Conservation (phyloP, 352 stramenopile genomes). For the Phytopythium cucurbitacearum region DNA sequence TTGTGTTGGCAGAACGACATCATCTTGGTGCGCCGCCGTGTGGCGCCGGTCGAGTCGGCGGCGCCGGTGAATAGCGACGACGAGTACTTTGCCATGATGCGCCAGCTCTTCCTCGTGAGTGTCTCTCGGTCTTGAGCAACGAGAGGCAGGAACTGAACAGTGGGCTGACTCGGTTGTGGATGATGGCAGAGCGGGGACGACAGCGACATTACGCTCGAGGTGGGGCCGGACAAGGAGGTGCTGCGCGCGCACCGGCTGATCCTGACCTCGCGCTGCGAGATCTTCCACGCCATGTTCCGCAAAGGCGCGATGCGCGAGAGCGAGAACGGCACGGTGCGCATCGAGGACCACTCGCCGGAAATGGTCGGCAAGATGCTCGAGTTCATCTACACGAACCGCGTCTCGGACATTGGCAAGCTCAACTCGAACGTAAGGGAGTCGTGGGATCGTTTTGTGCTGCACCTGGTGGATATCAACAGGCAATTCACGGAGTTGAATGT, state of each 20-base stretch:
- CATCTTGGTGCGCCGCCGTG: conserved; percentile 70
- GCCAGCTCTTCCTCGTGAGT: conserved; percentile 57
- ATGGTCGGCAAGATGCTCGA: conserved; percentile 91
- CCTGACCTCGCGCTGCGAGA: conserved; percentile 83
- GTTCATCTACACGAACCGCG: conserved; percentile 91
- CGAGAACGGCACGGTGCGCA: conserved; percentile 72
- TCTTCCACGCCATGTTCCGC: conserved; percentile 89
- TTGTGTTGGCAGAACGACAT: conserved; percentile 66
- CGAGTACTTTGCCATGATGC: conserved; percentile 74
- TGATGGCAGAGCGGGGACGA: conserved; percentile 41
- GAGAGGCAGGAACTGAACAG: no score
- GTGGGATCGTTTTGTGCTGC: not conserved
- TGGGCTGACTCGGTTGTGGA: conserved; percentile 1
- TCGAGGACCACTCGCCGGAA: conserved; percentile 71
- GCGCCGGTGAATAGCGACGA: conserved; percentile 60
- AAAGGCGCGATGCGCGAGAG: conserved; percentile 83
- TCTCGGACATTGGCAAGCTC: conserved; percentile 74
- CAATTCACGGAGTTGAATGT: no score
- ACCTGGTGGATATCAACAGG: not conserved
- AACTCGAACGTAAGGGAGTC: conserved; percentile 52
- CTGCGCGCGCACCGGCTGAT: conserved; percentile 67
- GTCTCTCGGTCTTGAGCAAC: not conserved
- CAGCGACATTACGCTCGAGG: conserved; percentile 71
- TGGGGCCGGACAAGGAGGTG: conserved; percentile 57
- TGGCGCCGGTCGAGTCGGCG: conserved; percentile 26